These are phyloP conservation scores for Pulveroboletus ravenelii DNA, from an alignment of 768 basidiomycete species.

Conservation along the genomic window DNA sequence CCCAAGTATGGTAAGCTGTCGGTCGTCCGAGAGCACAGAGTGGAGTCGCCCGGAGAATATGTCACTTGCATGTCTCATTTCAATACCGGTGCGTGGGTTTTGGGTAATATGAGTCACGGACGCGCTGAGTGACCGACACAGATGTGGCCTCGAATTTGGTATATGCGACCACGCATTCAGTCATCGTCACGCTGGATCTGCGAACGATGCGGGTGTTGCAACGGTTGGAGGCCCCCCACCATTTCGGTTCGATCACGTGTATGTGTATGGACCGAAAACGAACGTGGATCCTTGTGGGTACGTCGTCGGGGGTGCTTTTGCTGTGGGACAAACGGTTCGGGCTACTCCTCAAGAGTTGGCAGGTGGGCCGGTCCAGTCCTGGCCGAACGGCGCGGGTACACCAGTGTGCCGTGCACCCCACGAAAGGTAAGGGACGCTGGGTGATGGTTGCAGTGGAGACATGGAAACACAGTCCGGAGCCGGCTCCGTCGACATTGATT, in stretches of 20 bases:
- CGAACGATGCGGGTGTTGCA: constrained; percentile 77
- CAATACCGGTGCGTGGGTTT: constrained; percentile 52
- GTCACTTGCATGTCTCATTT: constrained; percentile 82
- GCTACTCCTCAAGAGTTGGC: constrained; percentile 83
- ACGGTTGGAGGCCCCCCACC: constrained; percentile 77
- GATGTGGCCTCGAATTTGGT: constrained; percentile 79
- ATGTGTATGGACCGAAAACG: constrained; percentile 80
- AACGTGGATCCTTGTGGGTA: constrained; percentile 87
- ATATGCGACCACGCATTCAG: constrained; percentile 78
- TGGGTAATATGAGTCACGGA: neutral
- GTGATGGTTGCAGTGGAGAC: constrained; percentile 78
- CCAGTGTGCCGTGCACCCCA: constrained; percentile 78
- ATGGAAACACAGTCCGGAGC: constrained; percentile 36
- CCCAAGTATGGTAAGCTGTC: constrained; percentile 84
- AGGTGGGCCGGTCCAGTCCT: constrained; percentile 52
- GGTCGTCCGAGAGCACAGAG: constrained; percentile 73
- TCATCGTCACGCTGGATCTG: constrained; percentile 73
- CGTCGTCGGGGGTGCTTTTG: constrained; percentile 76
- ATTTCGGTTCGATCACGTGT: constrained; percentile 82
- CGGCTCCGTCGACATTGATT: constrained; percentile 46
- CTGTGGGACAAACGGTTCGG: constrained; percentile 98
- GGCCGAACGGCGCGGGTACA: constrained; percentile 58
- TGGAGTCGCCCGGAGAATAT: constrained; percentile 71
- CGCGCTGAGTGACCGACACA: constrained; percentile 21
- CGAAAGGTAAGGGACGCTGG: constrained; percentile 86